A percentile compares a stretch with the other conserved stretches of the same genome.
These are phyloP conservation scores for Hysterangium stoloniferum DNA, from an alignment of 768 basidiomycete species.

Conservation along the genomic window DNA sequence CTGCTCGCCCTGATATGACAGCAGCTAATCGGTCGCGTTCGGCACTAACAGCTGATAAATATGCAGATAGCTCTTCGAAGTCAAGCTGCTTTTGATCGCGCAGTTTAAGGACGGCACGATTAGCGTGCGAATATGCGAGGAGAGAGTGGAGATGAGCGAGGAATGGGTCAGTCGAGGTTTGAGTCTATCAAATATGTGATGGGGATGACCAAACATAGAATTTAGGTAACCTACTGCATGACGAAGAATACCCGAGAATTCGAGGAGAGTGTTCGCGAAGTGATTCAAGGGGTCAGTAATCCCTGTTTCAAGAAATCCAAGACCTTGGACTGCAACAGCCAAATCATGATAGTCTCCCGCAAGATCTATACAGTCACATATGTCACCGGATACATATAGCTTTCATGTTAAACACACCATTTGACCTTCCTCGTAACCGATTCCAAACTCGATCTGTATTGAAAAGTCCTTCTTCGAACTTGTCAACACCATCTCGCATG, in stretches of 20 bases:
- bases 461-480: conserved; percentile 90
- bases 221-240: conserved; percentile 52
- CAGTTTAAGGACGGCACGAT: conserved; percentile 88
- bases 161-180: conserved; percentile 88
- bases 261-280: conserved; percentile 91
- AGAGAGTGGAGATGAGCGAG: conserved; percentile 86
- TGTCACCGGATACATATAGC: not conserved
- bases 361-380: conserved; percentile 63
- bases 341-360: conserved; percentile 96
- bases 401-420: conserved; percentile 53
- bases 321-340: conserved; percentile 90
- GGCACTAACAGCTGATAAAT: conserved; percentile 84
- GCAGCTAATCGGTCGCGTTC: conserved; percentile 92
- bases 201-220: not conserved
- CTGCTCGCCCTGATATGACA: conserved; percentile 82
- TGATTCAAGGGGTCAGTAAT: conserved; percentile 97
- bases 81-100: conserved; percentile 99
- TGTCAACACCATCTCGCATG: conserved; percentile 89
- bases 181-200: conserved; percentile 44
- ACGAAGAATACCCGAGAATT: conserved; percentile 85
- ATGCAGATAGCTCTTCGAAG: conserved; percentile 94
- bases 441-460: conserved; percentile 76
- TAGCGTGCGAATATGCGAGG: conserved; percentile 88
- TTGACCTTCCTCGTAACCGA: conserved; percentile 71
- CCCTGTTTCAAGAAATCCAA: conserved; percentile 96